A percentile compares a stretch with the other conserved stretches of the same genome.
Conservation (phyloP, 2,329 filamentous ascomycete genomes). For the Paecilomyces dactylethromorphus region DNA sequence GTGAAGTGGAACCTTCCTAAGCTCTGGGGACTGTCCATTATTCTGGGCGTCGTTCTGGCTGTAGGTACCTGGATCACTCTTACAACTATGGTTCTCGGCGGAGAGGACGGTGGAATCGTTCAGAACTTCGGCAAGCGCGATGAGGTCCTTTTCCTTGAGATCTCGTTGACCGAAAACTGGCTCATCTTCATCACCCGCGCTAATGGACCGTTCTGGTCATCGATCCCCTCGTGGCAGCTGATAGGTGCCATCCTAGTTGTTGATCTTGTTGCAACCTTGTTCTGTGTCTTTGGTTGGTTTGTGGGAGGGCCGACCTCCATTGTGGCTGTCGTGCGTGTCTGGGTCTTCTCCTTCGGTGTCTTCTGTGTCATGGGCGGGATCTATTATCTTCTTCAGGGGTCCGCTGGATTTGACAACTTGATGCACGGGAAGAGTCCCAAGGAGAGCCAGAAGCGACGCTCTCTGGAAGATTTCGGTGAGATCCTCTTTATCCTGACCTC, state of each 20-base stretch:
- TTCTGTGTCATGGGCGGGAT: conserved; percentile 75
- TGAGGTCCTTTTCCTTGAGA: conserved; percentile 79
- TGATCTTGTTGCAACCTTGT: conserved; percentile 77
- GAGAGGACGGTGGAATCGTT: conserved; percentile 71
- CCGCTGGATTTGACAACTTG: conserved; percentile 76
- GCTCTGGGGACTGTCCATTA: conserved; percentile 86
- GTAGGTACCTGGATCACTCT: conserved; percentile 83
- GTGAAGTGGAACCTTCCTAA: conserved; percentile 95
- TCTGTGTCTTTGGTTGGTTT: conserved; percentile 82
- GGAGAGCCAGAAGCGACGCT: conserved; percentile 75
- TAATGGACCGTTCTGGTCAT: conserved; percentile 88
- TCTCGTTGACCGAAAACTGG: conserved; percentile 91
- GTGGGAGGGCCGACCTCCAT: conserved; percentile 64
- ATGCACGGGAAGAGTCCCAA: conserved; percentile 87
- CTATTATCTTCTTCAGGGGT: conserved; percentile 78
- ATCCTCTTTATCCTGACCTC: conserved; percentile 15
- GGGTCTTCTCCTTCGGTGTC: conserved; percentile 85
- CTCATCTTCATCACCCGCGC: conserved; percentile 93
- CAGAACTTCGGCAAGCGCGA: conserved; percentile 82
- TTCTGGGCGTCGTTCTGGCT: conserved; percentile 74
- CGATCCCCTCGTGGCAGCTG: conserved; percentile 80
- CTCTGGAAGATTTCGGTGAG: conserved; percentile 84
- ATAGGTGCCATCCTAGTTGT: conserved; percentile 70
- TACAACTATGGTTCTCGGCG: conserved; percentile 69
- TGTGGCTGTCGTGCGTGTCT: conserved; percentile 79